A percentile compares a stretch with the other conserved stretches of the same genome.
phyloP scores from a whole-genome alignment of 2,329 filamentous ascomycete species.

The Pseudocercospora macadamiae region DNA sequence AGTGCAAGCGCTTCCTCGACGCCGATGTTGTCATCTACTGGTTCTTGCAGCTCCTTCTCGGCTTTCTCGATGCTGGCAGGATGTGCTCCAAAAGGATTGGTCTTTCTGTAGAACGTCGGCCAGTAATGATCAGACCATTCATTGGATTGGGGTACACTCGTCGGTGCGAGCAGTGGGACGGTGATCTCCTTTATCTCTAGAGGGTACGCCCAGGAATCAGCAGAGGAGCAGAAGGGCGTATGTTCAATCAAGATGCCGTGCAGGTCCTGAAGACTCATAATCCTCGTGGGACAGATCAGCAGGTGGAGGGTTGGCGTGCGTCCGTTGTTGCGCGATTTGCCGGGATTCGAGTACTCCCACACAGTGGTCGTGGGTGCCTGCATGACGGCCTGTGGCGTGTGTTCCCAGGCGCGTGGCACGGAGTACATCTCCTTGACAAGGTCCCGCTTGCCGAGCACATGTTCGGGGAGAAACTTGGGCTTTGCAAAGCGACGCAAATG shows the following conservation, averaged over 20 bases:
- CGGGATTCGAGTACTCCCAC: constrained; percentile 61
- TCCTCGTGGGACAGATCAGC: constrained; percentile 54
- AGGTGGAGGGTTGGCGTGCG: constrained; percentile 50
- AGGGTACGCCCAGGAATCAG: constrained; percentile 41
- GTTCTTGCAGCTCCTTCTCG: constrained; percentile 64
- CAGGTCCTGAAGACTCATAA: constrained; percentile 60
- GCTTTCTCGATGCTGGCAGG: constrained; percentile 72
- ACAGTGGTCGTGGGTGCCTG: constrained; percentile 36
- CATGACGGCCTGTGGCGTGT: constrained; percentile 34
- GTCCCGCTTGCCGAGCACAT: constrained; percentile 38
- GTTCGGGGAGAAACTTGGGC: constrained; percentile 41
- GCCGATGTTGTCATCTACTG: constrained; percentile 47
- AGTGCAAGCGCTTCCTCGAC: constrained; percentile 66
- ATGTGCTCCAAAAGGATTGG: constrained; percentile 83
- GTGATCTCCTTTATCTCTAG: constrained; percentile 65
- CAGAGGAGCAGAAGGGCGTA: constrained; percentile 44
- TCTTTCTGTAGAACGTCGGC: constrained; percentile 85
- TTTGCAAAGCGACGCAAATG: constrained; percentile 78
- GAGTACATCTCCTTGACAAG: constrained; percentile 39
- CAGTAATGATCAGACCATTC: constrained; percentile 77
- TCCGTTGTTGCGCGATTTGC: constrained; percentile 58
- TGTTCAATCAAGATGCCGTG: constrained; percentile 42
- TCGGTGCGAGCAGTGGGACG: constrained; percentile 74
- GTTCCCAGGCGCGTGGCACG: constrained; percentile 38
- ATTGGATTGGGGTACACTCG: constrained; percentile 72